A percentile compares a stretch with the other conserved stretches of the same genome.
Evolutionary conservation across 306 rosid genomes (phyloP).

Genomic region (Elaeagnus macrophylla): DNA sequence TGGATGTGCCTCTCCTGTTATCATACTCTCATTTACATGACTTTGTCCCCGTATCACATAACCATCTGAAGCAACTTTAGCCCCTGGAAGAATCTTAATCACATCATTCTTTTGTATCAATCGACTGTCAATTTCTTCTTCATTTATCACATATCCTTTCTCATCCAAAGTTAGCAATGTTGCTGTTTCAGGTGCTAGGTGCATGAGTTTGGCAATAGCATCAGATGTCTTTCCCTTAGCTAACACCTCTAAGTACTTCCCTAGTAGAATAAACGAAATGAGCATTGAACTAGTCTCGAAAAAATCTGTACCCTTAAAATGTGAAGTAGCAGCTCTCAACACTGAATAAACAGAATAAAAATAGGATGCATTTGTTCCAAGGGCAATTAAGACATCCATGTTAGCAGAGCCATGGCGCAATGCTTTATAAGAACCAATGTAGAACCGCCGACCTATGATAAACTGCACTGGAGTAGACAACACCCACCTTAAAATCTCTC

Average conservation of each 20-base stretch:
- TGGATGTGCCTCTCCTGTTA: conserved; percentile 62
- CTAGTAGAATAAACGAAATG: conserved; percentile 52
- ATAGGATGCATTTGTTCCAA: conserved; percentile 68
- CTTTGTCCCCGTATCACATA: conserved; percentile 53
- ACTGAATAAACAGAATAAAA: conserved; percentile 56
- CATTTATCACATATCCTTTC: conserved; percentile 34
- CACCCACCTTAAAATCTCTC: conserved; percentile 41
- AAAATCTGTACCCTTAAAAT: conserved; percentile 52
- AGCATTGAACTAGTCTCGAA: conserved; percentile 72
- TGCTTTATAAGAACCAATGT: conserved; percentile 48
- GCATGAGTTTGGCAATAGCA: conserved; percentile 67
- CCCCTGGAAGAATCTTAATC: conserved; percentile 52
- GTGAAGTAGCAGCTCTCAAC: conserved; percentile 39
- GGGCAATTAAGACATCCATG: conserved; percentile 60
- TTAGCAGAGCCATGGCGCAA: conserved; percentile 48
- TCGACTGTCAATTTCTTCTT: conserved; percentile 49
- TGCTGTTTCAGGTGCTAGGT: conserved; percentile 58
- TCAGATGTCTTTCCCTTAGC: conserved; percentile 61
- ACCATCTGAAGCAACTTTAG: conserved; percentile 57
- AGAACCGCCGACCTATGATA: conserved; percentile 55
- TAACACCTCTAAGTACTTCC: conserved; percentile 66
- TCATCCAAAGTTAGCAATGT: conserved; percentile 30
- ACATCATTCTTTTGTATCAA: conserved; percentile 50
- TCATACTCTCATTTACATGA: conserved; percentile 66
- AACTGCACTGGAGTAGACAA: conserved; percentile 59